These are phyloP conservation scores for Backusella mclennaniae DNA, from an alignment of 192 early-diverging fungal species.

Conservation along the genomic window DNA sequence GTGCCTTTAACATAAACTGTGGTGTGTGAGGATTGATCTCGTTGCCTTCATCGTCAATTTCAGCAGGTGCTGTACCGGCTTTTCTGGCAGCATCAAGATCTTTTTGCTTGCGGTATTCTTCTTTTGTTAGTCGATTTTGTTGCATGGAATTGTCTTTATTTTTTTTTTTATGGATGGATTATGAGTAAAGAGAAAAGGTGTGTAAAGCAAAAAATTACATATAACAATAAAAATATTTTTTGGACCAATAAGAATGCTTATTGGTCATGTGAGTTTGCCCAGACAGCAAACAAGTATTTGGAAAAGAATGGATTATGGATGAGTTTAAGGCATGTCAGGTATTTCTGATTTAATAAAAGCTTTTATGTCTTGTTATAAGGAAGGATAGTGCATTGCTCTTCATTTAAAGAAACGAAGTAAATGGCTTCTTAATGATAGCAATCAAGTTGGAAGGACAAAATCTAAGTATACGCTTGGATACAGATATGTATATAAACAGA, in stretches of 20 bases:
- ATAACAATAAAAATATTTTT: background rate
- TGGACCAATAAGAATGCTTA: background rate
- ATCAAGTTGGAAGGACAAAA: no score
- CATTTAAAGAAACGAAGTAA: no score
- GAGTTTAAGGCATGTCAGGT: no score
- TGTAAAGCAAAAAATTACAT: background rate
- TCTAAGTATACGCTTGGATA: no score
- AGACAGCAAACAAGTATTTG: background rate
- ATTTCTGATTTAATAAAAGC: no score
- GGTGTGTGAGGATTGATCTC: slow-evolving; percentile 99
- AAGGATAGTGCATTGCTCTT: no score
- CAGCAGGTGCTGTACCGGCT: slow-evolving; percentile 87
- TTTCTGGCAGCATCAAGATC: slow-evolving; percentile 96
- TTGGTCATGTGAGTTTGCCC: background rate
- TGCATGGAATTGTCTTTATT: background rate
- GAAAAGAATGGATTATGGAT: background rate
- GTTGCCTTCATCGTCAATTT: slow-evolving; percentile 81
- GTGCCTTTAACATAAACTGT: slow-evolving; percentile 92
- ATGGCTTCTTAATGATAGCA: no score
- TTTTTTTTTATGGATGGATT: background rate
- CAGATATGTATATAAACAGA: no score
- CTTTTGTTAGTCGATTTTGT: slow-evolving; percentile 71
- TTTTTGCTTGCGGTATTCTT: slow-evolving; percentile 94
- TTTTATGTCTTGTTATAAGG: no score
- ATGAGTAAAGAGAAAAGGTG: background rate